These are phyloP conservation scores for Orbilia javanica DNA, from an alignment of 2,329 filamentous ascomycete species.

Conservation along the genomic window DNA sequence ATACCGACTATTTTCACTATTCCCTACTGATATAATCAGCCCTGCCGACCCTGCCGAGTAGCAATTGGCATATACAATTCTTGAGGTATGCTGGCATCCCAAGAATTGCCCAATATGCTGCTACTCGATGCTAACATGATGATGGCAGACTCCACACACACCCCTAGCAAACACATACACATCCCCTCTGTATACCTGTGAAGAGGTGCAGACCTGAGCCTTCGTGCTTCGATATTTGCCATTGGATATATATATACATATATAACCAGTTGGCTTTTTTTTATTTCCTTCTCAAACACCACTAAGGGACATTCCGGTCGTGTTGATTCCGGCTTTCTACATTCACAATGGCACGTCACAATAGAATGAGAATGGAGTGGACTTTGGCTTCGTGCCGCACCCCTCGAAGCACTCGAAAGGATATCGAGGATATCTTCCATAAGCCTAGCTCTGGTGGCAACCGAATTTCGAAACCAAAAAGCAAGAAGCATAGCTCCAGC, in stretches of 20 bases:
- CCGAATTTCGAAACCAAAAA: slow-evolving; percentile 42
- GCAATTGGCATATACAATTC: slow-evolving; percentile 54
- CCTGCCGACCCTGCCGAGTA: slow-evolving; percentile 49
- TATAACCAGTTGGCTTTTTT: neutral
- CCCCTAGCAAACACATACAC: slow-evolving; percentile 1
- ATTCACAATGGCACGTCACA: slow-evolving; percentile 51
- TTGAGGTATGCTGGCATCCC: slow-evolving; percentile 59
- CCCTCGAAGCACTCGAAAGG: slow-evolving; percentile 49
- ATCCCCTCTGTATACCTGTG: slow-evolving; percentile 23
- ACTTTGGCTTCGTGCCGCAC: slow-evolving; percentile 52
- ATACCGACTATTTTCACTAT: slow-evolving; percentile 17
- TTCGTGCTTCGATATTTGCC: slow-evolving; percentile 4
- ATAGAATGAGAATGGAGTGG: slow-evolving; percentile 58
- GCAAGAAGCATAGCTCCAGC: slow-evolving; percentile 32
- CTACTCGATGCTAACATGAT: slow-evolving; percentile 58
- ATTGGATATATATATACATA: no score
- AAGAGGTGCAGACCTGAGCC: slow-evolving; percentile 32
- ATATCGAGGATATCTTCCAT: slow-evolving; percentile 54
- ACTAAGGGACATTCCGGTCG: neutral
- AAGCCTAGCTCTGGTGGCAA: slow-evolving; percentile 42
- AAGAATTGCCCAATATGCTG: slow-evolving; percentile 57
- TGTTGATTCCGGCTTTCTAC: slow-evolving; percentile 6
- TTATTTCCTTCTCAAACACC: slow-evolving; percentile 13
- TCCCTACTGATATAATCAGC: slow-evolving; percentile 26
- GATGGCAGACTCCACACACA: slow-evolving; percentile 43